Evolutionary conservation across 2,329 filamentous ascomycete species (phyloP), one percentile per base, ranked within the genome.

Genomic region (Talaromyces pinophilus): DNA sequence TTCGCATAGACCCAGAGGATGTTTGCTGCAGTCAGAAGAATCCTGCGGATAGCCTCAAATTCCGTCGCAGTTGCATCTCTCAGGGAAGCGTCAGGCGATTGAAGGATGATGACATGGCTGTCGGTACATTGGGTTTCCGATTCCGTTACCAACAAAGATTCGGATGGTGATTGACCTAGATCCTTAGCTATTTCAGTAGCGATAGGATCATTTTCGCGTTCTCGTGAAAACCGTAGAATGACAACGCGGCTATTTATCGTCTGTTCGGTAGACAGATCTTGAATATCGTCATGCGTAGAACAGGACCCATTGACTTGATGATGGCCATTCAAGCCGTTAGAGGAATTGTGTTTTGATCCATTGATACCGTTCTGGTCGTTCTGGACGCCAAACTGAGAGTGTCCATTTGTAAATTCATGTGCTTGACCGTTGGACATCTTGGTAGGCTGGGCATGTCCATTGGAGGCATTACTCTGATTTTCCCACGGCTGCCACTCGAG

Each of bases 1-100:
- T 66, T 61, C 5, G 66, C 67, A 42, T 73, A 72, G 10, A 74
- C 72, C 73, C 73, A 74, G 13, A 74, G 68, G 3, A 72, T 57
- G 25, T 68, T 63, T 6, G 60, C 64, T 19, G 72, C 70, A 22
- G 62, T 68, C 0, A 74, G 66, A 2, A 74, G 54, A 3, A 69
- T 65, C 17, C 55, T 67, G 48, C 72, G 69, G 25, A 74, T 65
- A 7, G 38, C 22, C 8, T 62, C 40, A 15, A 62, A 66, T 8
- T 66, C 46, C 3, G 11, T 6, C 5, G 15, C 2, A 30, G 38
- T 44, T 1, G 33, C 22, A n/a, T 59, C 22, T 22, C 64, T 44
- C 11, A 66, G 13, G 17, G 64, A 66, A n/a, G 28, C 28, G 5
- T 17, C 22, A 10, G 59, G 42, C 17, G 64, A 62, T 19, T 66